A percentile compares a stretch with the other conserved stretches of the same genome.
Evolutionary conservation across 805 yeast genomes (phyloP).

Genomic region (Lipomyces starkeyi): DNA sequence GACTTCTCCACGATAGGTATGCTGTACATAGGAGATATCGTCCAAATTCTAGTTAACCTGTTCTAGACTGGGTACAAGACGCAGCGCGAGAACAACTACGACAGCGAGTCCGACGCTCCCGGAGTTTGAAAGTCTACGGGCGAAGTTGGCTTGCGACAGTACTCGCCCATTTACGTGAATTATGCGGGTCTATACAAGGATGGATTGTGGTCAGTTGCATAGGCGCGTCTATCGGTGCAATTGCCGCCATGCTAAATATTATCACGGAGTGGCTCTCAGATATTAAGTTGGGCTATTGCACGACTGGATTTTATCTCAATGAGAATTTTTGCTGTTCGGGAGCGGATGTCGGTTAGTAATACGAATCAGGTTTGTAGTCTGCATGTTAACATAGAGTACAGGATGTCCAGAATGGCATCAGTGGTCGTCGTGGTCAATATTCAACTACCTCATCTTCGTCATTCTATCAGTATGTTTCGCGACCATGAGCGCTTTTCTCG

Average conservation of each 20-base stretch:
- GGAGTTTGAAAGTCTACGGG: conserved; percentile 15
- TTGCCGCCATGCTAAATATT: conserved; percentile 82
- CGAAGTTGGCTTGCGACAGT: conserved; percentile 9
- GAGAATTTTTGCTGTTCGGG: conserved; percentile 85
- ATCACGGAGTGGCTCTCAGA: conserved; percentile 87
- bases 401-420: conserved; percentile 70
- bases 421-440: conserved; percentile 58
- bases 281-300: conserved; percentile 79
- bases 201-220: conserved; percentile 79
- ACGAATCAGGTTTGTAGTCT: not conserved
- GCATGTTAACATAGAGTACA: not conserved
- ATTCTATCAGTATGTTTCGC: conserved; percentile 67
- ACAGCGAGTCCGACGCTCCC: conserved; percentile 27
- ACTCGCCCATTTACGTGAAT: conserved; percentile 26
- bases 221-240: conserved; percentile 77
- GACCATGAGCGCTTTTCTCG: conserved; percentile 67
- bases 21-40: not conserved
- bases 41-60: conserved; percentile 33
- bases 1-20: conserved; percentile 51
- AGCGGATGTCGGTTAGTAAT: conserved; percentile 45
- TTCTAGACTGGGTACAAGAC: conserved; percentile 68
- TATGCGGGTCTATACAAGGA: conserved; percentile 52
- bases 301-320: conserved; percentile 69
- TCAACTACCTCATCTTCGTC: conserved; percentile 57
- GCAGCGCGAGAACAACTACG: conserved; percentile 46